phyloP scores from a whole-genome alignment of 805 yeast species.

The Kluyveromyces siamensis region DNA sequence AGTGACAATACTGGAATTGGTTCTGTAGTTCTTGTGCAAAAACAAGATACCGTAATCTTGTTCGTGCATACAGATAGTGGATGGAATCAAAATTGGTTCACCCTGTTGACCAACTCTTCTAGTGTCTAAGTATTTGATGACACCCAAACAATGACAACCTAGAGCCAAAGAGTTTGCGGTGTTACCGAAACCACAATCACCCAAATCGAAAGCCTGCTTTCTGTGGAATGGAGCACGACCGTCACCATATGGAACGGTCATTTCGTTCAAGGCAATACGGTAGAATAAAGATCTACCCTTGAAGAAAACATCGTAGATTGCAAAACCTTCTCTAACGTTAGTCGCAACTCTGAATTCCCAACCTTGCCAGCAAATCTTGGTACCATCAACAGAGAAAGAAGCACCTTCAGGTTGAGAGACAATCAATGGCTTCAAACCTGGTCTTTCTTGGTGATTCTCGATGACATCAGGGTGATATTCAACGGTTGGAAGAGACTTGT shows the following conservation, averaged over 20 bases:
- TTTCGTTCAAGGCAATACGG: conserved; percentile 66
- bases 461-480: conserved; percentile 70
- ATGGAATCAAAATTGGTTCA: conserved; percentile 52
- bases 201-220: conserved; percentile 81
- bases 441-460: conserved; percentile 42
- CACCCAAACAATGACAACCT: conserved; percentile 81
- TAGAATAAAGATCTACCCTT: conserved; percentile 71
- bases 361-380: conserved; percentile 68
- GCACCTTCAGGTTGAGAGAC: conserved; percentile 75
- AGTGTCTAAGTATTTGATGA: conserved; percentile 64
- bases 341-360: conserved; percentile 71
- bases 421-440: conserved; percentile 54
- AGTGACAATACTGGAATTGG: conserved; percentile 57
- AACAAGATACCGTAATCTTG: conserved; percentile 68
- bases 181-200: conserved; percentile 77
- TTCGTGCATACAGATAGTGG: conserved; percentile 73
- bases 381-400: conserved; percentile 50
- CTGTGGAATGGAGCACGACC: conserved; percentile 77
- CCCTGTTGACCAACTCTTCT: conserved; percentile 49
- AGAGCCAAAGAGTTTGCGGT: conserved; percentile 57
- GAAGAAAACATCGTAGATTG: conserved; percentile 60
- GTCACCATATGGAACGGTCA: conserved; percentile 86
- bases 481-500: conserved; percentile 51
- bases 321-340: conserved; percentile 73
- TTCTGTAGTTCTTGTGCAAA: conserved; percentile 77